These are phyloP conservation scores for Ramaria sp. DNA, from an alignment of 768 basidiomycete genomes.

Conservation along the genomic window DNA sequence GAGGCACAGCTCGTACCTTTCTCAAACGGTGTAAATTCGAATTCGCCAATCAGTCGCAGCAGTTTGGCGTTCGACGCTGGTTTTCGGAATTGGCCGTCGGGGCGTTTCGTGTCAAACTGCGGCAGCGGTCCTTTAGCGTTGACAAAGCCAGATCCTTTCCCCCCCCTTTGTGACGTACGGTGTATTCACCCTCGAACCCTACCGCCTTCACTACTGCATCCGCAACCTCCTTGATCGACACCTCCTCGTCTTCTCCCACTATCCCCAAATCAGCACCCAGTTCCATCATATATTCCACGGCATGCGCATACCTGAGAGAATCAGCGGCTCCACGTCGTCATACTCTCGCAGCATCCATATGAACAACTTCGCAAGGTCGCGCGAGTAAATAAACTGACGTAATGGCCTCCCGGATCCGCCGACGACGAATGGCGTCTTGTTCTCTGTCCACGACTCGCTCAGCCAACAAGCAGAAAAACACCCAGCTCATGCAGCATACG, in stretches of 20 bases:
- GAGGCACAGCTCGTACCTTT: slow-evolving; percentile 35
- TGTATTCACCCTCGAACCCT: slow-evolving; percentile 66
- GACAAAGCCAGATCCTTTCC: too few relatives aligned
- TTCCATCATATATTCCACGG: neutral
- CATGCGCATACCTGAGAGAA: slow-evolving; percentile 63
- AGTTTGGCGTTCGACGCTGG: slow-evolving; percentile 91
- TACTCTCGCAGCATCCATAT: slow-evolving; percentile 90
- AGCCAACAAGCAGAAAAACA: too few relatives aligned
- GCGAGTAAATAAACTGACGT: slow-evolving; percentile 97
- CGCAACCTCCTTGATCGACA: slow-evolving; percentile 83
- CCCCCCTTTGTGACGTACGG: slow-evolving; percentile 27
- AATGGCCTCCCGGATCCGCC: slow-evolving; percentile 85
- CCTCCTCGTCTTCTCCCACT: slow-evolving; percentile 92
- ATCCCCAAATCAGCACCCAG: neutral
- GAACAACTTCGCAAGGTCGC: slow-evolving; percentile 89
- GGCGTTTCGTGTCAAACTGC: slow-evolving; percentile 73
- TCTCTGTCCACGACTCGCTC: slow-evolving; percentile 33
- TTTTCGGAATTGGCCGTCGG: slow-evolving; percentile 94
- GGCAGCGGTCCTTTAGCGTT: neutral
- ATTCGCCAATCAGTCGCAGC: slow-evolving; percentile 56
- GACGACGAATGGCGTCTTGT: slow-evolving; percentile 78
- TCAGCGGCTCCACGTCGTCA: slow-evolving; percentile 85
- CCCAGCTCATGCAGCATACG: slow-evolving; percentile 14
- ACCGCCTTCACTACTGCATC: slow-evolving; percentile 85
- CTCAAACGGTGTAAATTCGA: slow-evolving; percentile 89